phyloP scores from a whole-genome alignment of 305 asterid genomes.

The Fraxinus baroniana region DNA sequence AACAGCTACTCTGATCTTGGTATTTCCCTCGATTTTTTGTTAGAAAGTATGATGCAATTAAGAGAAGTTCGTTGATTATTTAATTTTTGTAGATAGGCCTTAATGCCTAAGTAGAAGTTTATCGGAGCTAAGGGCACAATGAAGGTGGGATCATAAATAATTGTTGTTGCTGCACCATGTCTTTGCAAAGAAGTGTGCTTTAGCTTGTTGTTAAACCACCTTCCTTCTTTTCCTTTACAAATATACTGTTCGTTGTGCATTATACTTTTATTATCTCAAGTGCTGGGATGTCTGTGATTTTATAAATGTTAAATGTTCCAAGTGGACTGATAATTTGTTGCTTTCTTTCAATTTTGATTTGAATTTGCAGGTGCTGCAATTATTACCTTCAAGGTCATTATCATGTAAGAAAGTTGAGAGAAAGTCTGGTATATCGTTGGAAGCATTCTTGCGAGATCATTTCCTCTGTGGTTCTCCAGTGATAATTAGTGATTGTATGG shows the following conservation, averaged over 20 bases:
- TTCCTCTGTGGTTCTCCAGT: constrained; percentile 43
- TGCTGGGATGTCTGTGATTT: neutral
- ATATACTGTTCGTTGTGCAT: neutral
- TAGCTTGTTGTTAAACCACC: neutral
- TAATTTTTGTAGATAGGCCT: neutral
- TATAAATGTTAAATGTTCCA: neutral
- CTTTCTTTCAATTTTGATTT: constrained; percentile 22
- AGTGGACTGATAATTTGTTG: neutral
- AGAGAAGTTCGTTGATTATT: neutral
- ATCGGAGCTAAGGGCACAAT: neutral
- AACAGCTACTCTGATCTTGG: neutral
- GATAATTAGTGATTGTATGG: constrained; percentile 73
- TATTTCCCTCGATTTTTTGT: neutral
- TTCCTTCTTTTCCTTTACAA: neutral
- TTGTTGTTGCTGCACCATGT: neutral
- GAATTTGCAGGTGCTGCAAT: constrained; percentile 49
- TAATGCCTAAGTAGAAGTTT: neutral
- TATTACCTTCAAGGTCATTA: constrained; percentile 70
- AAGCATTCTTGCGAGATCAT: constrained; percentile 71
- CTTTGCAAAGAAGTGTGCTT: neutral
- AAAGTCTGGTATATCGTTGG: constrained; percentile 68
- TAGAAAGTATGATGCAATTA: neutral
- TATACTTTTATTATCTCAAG: neutral
- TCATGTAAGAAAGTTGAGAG: constrained; percentile 58
- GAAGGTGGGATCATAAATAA: neutral